Evolutionary conservation across 2,329 filamentous ascomycete species (phyloP).

Genomic region (Colletotrichum sp.): DNA sequence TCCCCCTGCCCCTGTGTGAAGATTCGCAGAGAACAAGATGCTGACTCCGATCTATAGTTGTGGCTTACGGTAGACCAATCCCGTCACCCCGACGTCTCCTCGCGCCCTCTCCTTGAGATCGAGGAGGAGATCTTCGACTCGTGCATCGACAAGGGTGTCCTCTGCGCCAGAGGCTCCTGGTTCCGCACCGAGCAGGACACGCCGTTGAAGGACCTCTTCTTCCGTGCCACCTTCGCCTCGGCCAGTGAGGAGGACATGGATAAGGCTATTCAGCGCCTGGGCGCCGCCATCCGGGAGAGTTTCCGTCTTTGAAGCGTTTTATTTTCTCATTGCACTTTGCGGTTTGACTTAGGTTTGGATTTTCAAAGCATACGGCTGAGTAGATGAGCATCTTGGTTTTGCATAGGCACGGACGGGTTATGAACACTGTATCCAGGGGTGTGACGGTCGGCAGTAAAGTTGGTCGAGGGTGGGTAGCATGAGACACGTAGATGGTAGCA

Average conservation of each 20-base stretch:
- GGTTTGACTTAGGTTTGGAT: background rate
- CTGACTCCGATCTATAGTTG: constrained; percentile 47
- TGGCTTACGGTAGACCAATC: constrained; percentile 75
- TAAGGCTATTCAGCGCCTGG: constrained; percentile 77
- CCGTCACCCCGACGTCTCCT: constrained; percentile 65
- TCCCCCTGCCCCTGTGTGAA: background rate
- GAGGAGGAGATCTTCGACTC: constrained; percentile 87
- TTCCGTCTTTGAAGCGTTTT: constrained; percentile 38
- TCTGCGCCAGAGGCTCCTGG: constrained; percentile 88
- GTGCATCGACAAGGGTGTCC: constrained; percentile 76
- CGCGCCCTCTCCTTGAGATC: constrained; percentile 64
- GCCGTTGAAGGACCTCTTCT: constrained; percentile 73
- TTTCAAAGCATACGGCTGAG: background rate
- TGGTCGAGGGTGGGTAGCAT: background rate
- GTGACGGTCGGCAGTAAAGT: background rate
- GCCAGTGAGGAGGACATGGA: constrained; percentile 74
- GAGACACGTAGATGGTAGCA: background rate
- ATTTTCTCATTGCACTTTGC: background rate
- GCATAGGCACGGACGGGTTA: background rate
- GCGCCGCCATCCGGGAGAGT: constrained; percentile 70
- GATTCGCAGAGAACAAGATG: background rate
- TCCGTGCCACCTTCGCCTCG: constrained; percentile 88
- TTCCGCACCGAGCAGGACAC: constrained; percentile 78
- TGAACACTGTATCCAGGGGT: background rate
- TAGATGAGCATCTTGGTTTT: background rate